Evolutionary conservation across 75 land plant species (phyloP).

Genomic region (Picea glauca): DNA sequence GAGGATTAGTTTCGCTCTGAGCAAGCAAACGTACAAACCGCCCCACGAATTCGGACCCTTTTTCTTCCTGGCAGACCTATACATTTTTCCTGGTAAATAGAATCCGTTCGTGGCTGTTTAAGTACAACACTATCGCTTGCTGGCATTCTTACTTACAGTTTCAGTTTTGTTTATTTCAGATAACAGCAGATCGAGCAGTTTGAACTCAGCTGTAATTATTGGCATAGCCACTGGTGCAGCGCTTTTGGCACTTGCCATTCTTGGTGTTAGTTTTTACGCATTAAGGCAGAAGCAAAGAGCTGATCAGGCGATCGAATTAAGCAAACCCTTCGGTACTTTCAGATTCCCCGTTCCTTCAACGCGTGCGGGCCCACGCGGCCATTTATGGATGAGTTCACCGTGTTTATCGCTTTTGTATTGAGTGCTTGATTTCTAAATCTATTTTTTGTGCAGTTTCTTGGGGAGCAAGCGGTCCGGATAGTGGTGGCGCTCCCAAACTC

Average conservation of each 20-base stretch:
- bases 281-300: constrained; percentile 33
- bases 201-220: neutral
- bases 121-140: neutral
- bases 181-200: neutral
- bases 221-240: constrained; percentile 26
- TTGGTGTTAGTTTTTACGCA: constrained; percentile 22
- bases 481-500: constrained; percentile 68
- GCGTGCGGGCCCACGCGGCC: neutral
- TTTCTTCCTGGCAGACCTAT: constrained; percentile 53
- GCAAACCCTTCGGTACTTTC: constrained; percentile 36
- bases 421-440: neutral
- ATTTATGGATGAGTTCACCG: neutral
- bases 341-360: neutral
- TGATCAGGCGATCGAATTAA: constrained; percentile 16
- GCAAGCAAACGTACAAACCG: constrained; percentile 69
- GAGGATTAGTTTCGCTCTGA: constrained; percentile 54
- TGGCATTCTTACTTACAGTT: neutral
- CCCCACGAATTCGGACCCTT: constrained; percentile 65
- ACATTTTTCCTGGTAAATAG: constrained; percentile 52
- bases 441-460: constrained; percentile 52
- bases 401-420: neutral
- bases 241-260: constrained; percentile 5
- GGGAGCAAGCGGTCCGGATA: constrained; percentile 49
- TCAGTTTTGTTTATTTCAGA: neutral
- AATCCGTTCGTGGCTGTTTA: neutral